A percentile compares a stretch with the other conserved stretches of the same genome.
phyloP scores from a whole-genome alignment of 2,329 filamentous ascomycete species.

The Hypoxylon sp. region DNA sequence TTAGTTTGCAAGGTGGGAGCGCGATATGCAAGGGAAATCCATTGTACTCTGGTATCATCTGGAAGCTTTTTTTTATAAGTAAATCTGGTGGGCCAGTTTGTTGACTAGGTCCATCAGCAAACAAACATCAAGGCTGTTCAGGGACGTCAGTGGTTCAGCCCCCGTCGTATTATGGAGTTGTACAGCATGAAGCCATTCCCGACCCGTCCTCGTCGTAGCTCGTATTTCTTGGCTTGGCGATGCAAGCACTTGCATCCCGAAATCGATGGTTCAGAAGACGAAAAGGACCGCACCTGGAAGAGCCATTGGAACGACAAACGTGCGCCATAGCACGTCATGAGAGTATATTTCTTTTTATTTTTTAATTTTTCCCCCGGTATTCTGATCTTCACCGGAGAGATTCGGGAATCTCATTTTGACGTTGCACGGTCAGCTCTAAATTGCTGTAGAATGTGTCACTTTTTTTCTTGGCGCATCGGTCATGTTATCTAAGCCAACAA shows the following conservation, averaged over 20 bases:
- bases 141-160: conserved; percentile 14
- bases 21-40: not conserved
- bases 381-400: conserved; percentile 25
- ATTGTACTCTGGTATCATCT: not conserved
- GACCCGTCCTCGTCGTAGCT: conserved; percentile 29
- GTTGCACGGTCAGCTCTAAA: conserved; percentile 6
- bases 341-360: not conserved
- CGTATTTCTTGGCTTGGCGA: conserved; percentile 45
- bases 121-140: not conserved
- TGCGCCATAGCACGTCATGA: conserved; percentile 40
- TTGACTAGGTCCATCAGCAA: not conserved
- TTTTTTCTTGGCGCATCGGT: conserved; percentile 22
- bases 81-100: not conserved
- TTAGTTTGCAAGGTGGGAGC: not conserved
- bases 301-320: conserved; percentile 23
- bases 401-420: not conserved
- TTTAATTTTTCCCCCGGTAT: not conserved
- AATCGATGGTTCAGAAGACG: conserved; percentile 21
- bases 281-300: conserved; percentile 7
- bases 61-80: not conserved
- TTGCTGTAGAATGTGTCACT: conserved; percentile 5
- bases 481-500: not conserved
- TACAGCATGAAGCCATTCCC: conserved; percentile 36
- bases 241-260: conserved; percentile 31
- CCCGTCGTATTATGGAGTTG: conserved; percentile 23